A percentile compares a stretch with the other conserved stretches of the same genome.
Evolutionary conservation across 1,139 yeast genomes (phyloP).

Genomic region (Debaryomyces sp.): DNA sequence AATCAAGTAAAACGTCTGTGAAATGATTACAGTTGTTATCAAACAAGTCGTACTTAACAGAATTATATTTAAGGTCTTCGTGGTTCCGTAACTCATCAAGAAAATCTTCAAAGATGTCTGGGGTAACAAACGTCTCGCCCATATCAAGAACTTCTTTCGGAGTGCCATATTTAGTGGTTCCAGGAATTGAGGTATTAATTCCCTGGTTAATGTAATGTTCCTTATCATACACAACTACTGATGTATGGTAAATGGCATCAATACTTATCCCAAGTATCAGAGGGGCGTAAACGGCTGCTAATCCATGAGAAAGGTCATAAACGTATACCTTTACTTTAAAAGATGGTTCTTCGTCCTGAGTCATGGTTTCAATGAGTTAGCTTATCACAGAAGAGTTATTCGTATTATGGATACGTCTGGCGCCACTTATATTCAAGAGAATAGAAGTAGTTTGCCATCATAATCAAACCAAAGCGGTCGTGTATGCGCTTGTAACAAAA

Average conservation of each 20-base stretch:
- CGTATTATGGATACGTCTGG: not conserved
- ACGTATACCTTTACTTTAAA: constrained; percentile 57
- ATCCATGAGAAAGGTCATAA: constrained; percentile 59
- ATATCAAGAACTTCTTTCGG: constrained; percentile 57
- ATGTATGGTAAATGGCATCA: constrained; percentile 72
- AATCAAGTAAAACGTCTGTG: constrained; percentile 59
- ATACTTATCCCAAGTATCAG: constrained; percentile 47
- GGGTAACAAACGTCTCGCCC: constrained; percentile 56
- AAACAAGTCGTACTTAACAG: constrained; percentile 57
- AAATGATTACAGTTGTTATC: constrained; percentile 74
- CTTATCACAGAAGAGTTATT: not conserved
- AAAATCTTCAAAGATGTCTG: constrained; percentile 56
- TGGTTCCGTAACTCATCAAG: constrained; percentile 48
- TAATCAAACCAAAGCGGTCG: not conserved
- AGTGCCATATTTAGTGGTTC: constrained; percentile 59
- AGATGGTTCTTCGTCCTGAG: constrained; percentile 17
- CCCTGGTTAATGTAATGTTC: constrained; percentile 68
- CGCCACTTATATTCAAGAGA: not conserved
- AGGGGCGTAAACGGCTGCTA: constrained; percentile 46
- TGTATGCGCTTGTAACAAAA: constrained; percentile 4
- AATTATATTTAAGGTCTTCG: constrained; percentile 46
- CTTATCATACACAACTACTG: constrained; percentile 55
- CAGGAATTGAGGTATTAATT: constrained; percentile 51
- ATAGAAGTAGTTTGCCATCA: not conserved
- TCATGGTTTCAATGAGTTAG: not conserved